Base-by-base conservation (phyloP, 768 basidiomycete genomes). In the Suillus clintonianus region DNA sequence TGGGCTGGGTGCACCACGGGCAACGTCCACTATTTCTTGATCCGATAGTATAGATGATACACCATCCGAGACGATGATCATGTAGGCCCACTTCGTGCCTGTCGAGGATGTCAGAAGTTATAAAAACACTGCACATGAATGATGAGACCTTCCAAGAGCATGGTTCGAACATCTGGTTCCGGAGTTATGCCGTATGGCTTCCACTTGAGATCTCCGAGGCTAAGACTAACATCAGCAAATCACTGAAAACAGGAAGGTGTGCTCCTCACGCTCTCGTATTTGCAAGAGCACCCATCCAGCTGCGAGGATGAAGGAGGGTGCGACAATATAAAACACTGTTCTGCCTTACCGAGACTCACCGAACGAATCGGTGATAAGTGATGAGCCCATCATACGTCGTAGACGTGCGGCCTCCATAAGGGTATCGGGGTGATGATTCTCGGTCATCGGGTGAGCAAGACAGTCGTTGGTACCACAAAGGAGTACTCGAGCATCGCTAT, bases 351-450 rank as follows among this genome's bases (percentile, higher is more conserved):
- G 82, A 36, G 89, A 86, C 81, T 99, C 96, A 8, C 97, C 96
- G 70, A 93, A 99, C 6, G 94, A 95, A 73, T 99, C 97, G 2
- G 92, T 92, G 50, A 97, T 91, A 32, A 97, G 76, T 4, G 92
- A 90, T 10, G 90, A 89, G 13, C 95, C 91, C 87, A 93, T 95
- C 87, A 95, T 92, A 60, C 92, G 84, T 37, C 96, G 85, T 60
- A 99, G 78, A 50, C 97, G 83, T 50, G 87, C 88, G 36, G 92
- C 86, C 74, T 99, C 97, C 11, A 92, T 83, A 39, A 88, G 88
- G 27, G 93, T 85, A 69, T 99, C 97, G n/a, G 95, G 91, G 73
- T 98, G 97, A 72, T 99, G 97, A 34, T 87, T 89, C 78, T 98
- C 94, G 0, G 97, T 97, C 85, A 99, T 91, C 2, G 93, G 85